phyloP scores from a whole-genome alignment of 78 protist genomes.

The Polysphondylium violaceum region DNA sequence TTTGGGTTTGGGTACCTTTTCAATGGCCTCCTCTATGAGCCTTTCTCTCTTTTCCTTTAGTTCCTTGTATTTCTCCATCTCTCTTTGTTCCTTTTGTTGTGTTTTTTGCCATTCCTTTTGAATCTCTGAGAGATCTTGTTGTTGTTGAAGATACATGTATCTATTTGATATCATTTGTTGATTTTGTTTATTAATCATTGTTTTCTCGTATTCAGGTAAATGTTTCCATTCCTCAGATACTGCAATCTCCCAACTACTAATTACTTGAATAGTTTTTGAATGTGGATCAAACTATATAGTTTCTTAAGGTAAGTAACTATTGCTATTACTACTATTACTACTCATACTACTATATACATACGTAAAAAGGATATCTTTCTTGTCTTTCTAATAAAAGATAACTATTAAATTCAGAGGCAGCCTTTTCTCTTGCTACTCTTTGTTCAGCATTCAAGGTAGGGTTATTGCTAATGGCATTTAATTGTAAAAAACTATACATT shows the following conservation, averaged over 20 bases:
- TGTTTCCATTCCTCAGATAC: constrained; percentile 53
- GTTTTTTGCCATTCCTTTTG: neutral
- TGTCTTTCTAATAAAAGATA: constrained; percentile 45
- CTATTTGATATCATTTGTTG: constrained; percentile 32
- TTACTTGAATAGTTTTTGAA: constrained; percentile 70
- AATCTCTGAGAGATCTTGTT: constrained; percentile 33
- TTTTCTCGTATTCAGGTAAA: constrained; percentile 24
- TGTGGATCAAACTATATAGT: constrained; percentile 57
- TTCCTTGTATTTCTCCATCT: neutral
- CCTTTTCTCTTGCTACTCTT: constrained; percentile 51
- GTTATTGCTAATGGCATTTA: neutral
- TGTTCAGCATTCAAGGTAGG: constrained; percentile 16
- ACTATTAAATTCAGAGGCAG: constrained; percentile 40
- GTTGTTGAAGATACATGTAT: constrained; percentile 22
- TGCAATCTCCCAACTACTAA: constrained; percentile 57
- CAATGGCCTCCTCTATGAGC: constrained; percentile 22
- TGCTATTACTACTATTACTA: neutral
- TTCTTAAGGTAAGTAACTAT: too few relatives aligned
- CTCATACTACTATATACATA: neutral
- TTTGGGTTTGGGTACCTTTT: constrained; percentile 19
- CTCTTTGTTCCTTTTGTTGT: constrained; percentile 16
- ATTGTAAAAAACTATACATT: neutral
- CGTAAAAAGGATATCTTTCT: constrained; percentile 67
- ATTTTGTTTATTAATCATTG: neutral
- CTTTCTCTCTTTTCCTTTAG: neutral